A percentile compares a stretch with the other conserved stretches of the same genome.
phyloP scores from a whole-genome alignment of 2,329 filamentous ascomycete species.

The Colletotrichum kahawae region DNA sequence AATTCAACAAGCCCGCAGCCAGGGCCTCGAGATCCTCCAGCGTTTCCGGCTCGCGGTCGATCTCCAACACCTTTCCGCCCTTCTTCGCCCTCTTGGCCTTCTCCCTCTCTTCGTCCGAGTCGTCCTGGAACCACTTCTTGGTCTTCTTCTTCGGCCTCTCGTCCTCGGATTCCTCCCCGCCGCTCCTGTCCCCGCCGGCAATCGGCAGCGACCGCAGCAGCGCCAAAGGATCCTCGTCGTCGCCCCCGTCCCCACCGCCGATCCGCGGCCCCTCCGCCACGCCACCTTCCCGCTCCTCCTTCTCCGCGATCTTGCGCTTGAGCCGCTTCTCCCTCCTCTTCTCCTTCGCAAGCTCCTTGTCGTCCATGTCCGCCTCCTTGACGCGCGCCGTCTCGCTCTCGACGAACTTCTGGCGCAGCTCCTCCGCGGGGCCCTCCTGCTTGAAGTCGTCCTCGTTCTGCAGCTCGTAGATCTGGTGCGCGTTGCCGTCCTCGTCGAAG shows the following conservation, averaged over 20 bases:
- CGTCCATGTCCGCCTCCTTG: slow-evolving; percentile 75
- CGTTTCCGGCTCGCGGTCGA: slow-evolving; percentile 74
- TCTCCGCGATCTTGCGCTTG: slow-evolving; percentile 72
- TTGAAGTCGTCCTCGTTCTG: slow-evolving; percentile 84
- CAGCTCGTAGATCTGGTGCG: slow-evolving; percentile 87
- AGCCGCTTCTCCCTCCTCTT: slow-evolving; percentile 80
- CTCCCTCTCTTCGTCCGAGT: slow-evolving; percentile 49
- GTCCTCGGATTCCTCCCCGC: slow-evolving; percentile 34
- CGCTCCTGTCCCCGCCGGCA: slow-evolving; percentile 42
- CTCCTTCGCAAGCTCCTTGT: slow-evolving; percentile 81
- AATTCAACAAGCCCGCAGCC: slow-evolving; percentile 70
- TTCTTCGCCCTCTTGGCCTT: slow-evolving; percentile 47
- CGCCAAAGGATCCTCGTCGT: slow-evolving; percentile 59
- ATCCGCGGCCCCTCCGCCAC: slow-evolving; percentile 13
- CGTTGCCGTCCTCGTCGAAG: slow-evolving; percentile 89
- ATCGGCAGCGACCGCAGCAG: slow-evolving; percentile 63
- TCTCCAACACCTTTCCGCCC: slow-evolving; percentile 63
- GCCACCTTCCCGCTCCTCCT: slow-evolving; percentile 50
- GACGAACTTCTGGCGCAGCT: slow-evolving; percentile 79
- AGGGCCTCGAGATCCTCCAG: slow-evolving; percentile 80
- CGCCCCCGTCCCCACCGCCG: slow-evolving; percentile 39
- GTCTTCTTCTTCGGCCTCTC: slow-evolving; percentile 59
- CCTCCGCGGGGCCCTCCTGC: slow-evolving; percentile 74
- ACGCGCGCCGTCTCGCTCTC: slow-evolving; percentile 76
- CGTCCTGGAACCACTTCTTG: slow-evolving; percentile 82